phyloP scores from a whole-genome alignment of 306 rosid genomes.

The Cicer arietinum region DNA sequence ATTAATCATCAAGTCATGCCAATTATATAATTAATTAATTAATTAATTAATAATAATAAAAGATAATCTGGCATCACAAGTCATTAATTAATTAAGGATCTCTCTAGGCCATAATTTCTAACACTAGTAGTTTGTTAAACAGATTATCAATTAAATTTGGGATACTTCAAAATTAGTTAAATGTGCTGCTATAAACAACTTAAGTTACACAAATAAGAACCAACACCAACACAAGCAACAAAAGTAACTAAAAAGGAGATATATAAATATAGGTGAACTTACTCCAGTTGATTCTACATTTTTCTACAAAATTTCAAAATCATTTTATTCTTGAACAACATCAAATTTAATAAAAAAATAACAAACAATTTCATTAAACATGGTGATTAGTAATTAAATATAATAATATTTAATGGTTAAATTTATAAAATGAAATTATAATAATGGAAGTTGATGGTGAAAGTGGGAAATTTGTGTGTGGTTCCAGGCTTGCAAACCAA shows the following conservation, averaged over 20 bases:
- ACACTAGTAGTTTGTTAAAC: constrained; percentile 15
- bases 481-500: constrained; percentile 96
- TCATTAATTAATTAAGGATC: constrained; percentile 34
- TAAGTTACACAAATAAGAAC: constrained; percentile 19
- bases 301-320: neutral
- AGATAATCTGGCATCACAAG: constrained; percentile 46
- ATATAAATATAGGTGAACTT: neutral
- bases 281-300: neutral
- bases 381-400: no score
- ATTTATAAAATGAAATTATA: no score
- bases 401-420: no score
- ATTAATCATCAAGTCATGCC: constrained; percentile 35
- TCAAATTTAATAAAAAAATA: no score
- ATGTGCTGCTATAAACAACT: neutral
- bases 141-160: neutral
- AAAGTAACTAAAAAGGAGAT: constrained; percentile 27
- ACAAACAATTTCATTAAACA: neutral
- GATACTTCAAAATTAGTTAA: constrained; percentile 26
- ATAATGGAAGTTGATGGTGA: neutral
- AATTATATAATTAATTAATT: neutral
- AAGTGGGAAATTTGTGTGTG: constrained; percentile 55
- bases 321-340: neutral
- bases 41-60: constrained; percentile 15
- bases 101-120: constrained; percentile 21
- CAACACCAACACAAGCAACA: constrained; percentile 1